Evolutionary conservation across 2,329 filamentous ascomycete species (phyloP), one percentile per base, ranked within the genome.

Genomic region (Hymenoscyphus repandus): DNA sequence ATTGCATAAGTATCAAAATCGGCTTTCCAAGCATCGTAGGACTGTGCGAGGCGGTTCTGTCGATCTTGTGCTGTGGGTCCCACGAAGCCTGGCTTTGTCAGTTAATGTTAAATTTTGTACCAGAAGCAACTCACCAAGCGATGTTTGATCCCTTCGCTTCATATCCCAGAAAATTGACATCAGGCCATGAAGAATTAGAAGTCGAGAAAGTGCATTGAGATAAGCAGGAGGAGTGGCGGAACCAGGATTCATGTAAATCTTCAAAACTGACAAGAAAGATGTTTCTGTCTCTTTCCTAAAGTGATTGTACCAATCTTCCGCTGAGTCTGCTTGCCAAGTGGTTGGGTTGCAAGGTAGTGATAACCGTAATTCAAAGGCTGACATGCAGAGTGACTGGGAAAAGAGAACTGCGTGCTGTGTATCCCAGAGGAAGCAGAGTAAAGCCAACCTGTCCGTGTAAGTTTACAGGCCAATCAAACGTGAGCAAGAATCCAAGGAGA

Each of bases 311-410:
- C 79, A 80, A 33, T 74, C 70, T 6, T 72, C 68, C 0, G 78
- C 73, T 0, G 76, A 74, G 1, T 70, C 64, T 2, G 81, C 79
- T 61, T 83, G 80, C 80, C 81, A 85, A 0, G 76, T 58, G 0
- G 69, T 62, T 45, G 79, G 71, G 37, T 74, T 70, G 58, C 78
- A 83, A 0, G 80, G 81, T 2, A 84, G 63, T 1, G 73, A 70
- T 0, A 79, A 72, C 0, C 78, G 73, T 1, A 85, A 70, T 58
- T 84, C 80, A 45, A 83, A 83, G 0, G 80, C 78, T 1, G 79
- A 83, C 80, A 84, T 84, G 64, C 80, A 84, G 0, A 85, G 71
- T 4, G 78, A 82, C 59, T 84, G 80, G n/a, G 78, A 83, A 62
- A 84, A 84, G 0, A 84, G 69, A 0, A 83, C 78, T 0, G 80